A percentile compares a stretch with the other conserved stretches of the same genome.
These are phyloP conservation scores for Tuber umbilicatum DNA, from an alignment of 495 filamentous ascomycete species.

Conservation along the genomic window DNA sequence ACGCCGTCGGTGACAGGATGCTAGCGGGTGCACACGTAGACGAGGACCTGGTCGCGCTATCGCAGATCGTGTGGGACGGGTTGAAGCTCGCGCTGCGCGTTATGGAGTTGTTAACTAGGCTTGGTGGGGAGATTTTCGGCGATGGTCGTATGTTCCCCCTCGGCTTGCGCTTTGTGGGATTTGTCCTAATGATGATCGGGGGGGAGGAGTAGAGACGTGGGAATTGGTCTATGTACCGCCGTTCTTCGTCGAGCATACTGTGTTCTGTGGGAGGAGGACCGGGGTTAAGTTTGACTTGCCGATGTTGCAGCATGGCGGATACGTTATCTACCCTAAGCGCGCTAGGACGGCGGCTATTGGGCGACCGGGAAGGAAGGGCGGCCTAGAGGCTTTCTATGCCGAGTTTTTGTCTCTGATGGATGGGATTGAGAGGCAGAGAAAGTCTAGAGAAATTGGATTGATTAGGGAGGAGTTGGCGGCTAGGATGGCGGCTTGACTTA, in stretches of 20 bases:
- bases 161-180: background rate
- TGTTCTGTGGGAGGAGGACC: background rate
- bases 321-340: background rate
- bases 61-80: constrained; percentile 4
- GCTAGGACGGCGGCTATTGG: background rate
- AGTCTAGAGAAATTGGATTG: constrained; percentile 27
- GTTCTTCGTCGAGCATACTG: background rate
- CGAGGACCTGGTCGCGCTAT: background rate
- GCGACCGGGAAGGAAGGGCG: background rate
- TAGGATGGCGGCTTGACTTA: background rate
- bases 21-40: background rate
- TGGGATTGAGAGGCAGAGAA: constrained; percentile 71
- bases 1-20: background rate
- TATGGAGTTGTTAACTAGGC: background rate
- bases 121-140: background rate
- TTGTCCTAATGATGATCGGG: background rate
- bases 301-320: background rate
- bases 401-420: constrained; percentile 82
- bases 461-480: constrained; percentile 7
- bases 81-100: background rate
- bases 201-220: background rate
- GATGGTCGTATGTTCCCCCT: background rate
- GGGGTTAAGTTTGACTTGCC: background rate
- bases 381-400: constrained; percentile 27
- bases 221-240: background rate